These are phyloP conservation scores for Quercus wislizeni DNA, from an alignment of 306 rosid genomes.

Conservation along the genomic window DNA sequence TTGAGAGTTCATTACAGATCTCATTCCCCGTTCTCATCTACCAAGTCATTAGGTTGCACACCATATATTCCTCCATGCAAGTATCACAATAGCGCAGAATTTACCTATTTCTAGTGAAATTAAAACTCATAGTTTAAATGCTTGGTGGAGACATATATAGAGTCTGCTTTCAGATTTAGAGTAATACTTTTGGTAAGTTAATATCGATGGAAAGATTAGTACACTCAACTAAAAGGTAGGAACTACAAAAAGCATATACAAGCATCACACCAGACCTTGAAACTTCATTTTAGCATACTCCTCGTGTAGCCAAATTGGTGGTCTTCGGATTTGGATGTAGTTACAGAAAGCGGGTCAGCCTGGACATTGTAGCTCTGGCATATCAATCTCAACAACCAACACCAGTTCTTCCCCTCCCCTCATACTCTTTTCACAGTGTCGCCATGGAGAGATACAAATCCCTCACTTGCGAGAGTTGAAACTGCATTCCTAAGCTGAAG, in stretches of 20 bases:
- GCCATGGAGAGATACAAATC: constrained; percentile 68
- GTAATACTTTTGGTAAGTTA: too few species aligned
- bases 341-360: background rate
- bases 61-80: too few species aligned
- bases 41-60: too few species aligned
- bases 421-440: constrained; percentile 74
- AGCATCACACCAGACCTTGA: background rate
- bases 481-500: constrained; percentile 73
- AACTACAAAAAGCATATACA: constrained; percentile 12
- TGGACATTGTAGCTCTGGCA: background rate
- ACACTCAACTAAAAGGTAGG: background rate
- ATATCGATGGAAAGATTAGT: background rate
- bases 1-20: too few species aligned
- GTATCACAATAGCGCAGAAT: too few species aligned
- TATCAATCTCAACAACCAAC: background rate
- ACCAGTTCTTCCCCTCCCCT: constrained; percentile 10
- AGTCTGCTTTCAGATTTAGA: too few species aligned
- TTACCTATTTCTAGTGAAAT: too few species aligned
- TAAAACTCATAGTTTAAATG: too few species aligned
- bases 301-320: background rate
- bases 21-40: too few species aligned
- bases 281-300: background rate
- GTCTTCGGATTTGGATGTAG: background rate
- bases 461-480: constrained; percentile 70
- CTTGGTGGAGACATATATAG: too few species aligned